These are phyloP conservation scores for Acanthamoeba healyi DNA, from an alignment of 208 protist genomes.

Conservation along the genomic window DNA sequence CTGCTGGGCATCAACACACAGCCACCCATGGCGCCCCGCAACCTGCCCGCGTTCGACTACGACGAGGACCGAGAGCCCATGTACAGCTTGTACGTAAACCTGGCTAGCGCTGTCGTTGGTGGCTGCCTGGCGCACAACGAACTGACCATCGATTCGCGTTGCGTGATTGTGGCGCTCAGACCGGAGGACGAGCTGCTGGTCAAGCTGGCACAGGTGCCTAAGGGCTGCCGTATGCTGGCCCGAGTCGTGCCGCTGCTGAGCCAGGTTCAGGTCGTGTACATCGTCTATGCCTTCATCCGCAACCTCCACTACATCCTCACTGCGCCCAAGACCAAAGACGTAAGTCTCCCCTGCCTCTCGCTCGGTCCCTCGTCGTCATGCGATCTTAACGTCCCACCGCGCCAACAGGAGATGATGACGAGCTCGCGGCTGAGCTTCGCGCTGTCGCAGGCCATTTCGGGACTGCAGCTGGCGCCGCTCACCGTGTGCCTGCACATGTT, in stretches of 20 bases:
- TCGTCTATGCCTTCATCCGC: slow-evolving; percentile 55
- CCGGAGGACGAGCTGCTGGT: slow-evolving; percentile 28
- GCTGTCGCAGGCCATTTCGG: neutral
- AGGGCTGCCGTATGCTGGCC: neutral
- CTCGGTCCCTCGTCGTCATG: too few species aligned
- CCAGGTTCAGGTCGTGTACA: neutral
- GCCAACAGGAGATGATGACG: neutral
- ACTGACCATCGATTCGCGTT: too few species aligned
- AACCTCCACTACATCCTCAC: slow-evolving; percentile 66
- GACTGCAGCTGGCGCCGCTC: slow-evolving; percentile 8
- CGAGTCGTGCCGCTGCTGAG: slow-evolving; percentile 32
- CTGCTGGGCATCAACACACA: neutral
- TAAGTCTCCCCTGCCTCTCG: too few species aligned
- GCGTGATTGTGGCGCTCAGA: neutral
- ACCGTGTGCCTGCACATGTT: slow-evolving; percentile 44
- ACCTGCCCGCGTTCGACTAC: neutral
- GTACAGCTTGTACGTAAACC: slow-evolving; percentile 6
- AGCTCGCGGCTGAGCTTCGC: slow-evolving; percentile 9
- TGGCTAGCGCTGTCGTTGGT: too few species aligned
- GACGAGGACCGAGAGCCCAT: neutral
- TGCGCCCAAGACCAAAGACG: slow-evolving; percentile 29
- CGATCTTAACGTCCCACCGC: too few species aligned
- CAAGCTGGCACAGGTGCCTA: neutral
- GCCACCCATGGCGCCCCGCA: neutral
- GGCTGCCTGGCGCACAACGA: too few species aligned